Evolutionary conservation across 192 early-diverging fungal genomes (phyloP), one percentile per base, ranked within the genome.

Genomic region (Umbelopsis ramanniana): DNA sequence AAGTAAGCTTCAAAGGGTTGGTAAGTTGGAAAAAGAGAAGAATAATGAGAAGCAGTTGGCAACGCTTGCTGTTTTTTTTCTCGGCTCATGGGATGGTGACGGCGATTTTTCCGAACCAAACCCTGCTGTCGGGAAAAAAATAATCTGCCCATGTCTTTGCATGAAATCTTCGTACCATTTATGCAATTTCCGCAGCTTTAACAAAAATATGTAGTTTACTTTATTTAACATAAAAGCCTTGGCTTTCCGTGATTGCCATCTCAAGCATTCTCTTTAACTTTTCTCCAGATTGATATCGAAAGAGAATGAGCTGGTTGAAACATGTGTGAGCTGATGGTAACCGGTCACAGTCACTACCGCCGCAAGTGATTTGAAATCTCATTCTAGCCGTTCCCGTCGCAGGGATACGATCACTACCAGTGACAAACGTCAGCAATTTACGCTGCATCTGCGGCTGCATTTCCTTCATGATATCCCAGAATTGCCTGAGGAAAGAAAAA

Each of bases 261-360:
- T 80, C 37, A 19, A 98, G 72, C 79, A 92, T 89, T 24, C 86
- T 78, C 55, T 84, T 75, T 6, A 98, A 75, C 72, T 92, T 92
- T 23, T 88, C 83, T 66, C 86, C 83, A 14, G 82, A 79, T 6
- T 85, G 70, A 74, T 98, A 97, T 70, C 87, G 83, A 78, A 91
- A 95, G 6, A 98, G 79, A 14, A 94, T 86, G 22, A 98, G 78
- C 73, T 95, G 94, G 75, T 98, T 97, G 72, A 94, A 97, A 77
- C 96, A 98, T 0, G 97, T 98, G 75, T 96, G 97, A 7, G 97
- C 94, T 43, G 91, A 88, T 1, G 97, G 97, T 45, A 96, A 82
- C 21, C 95, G 86, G 66, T 83, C 82, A 52, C 70, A 52, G 38
- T 77, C 83, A 9, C 75, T 70, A 6, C 92, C 89, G 46, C 91